These are phyloP conservation scores for Agrostemma githago DNA, from an alignment of 148 eudicot species.

Conservation along the genomic window DNA sequence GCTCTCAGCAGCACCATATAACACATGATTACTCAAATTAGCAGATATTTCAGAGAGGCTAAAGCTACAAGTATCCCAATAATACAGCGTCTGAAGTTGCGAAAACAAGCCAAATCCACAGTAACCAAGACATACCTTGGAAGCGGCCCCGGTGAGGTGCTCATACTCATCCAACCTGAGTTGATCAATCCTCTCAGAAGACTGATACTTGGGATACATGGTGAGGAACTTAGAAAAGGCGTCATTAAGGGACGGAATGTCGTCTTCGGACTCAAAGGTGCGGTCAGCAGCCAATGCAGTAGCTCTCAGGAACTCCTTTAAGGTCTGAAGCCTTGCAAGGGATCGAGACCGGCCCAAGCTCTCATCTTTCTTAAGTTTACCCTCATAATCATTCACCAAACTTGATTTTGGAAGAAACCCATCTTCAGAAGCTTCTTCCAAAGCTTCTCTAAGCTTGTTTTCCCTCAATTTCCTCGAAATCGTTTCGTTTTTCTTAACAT, in stretches of 20 bases:
- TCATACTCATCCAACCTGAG: conserved; percentile 78
- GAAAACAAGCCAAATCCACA: conserved; percentile 99
- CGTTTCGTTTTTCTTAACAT: conserved; percentile 49
- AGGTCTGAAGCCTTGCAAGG: conserved; percentile 66
- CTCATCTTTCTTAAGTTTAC: conserved; percentile 45
- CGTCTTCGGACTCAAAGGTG: conserved; percentile 49
- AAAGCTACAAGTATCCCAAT: conserved; percentile 82
- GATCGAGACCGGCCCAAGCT: conserved; percentile 74
- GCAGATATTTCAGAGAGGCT: conserved; percentile 89
- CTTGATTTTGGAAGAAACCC: conserved; percentile 72
- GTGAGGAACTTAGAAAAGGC: conserved; percentile 77
- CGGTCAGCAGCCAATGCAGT: conserved; percentile 89
- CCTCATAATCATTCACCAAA: conserved; percentile 53
- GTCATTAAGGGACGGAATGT: conserved; percentile 56
- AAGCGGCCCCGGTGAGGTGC: conserved; percentile 46
- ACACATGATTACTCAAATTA: conserved; percentile 86
- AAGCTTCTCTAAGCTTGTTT: conserved; percentile 79
- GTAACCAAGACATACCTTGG: conserved; percentile 94
- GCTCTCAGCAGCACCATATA: conserved; percentile 86
- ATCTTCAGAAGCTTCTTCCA: conserved; percentile 94
- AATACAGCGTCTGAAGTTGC: conserved; percentile 67
- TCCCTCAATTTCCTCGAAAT: conserved; percentile 62
- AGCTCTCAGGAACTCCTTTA: conserved; percentile 83
- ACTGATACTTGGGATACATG: conserved; percentile 79
- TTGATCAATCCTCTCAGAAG: conserved; percentile 82